Conservation (phyloP, 148 eudicot genomes). For the Rhododendron henanense region DNA sequence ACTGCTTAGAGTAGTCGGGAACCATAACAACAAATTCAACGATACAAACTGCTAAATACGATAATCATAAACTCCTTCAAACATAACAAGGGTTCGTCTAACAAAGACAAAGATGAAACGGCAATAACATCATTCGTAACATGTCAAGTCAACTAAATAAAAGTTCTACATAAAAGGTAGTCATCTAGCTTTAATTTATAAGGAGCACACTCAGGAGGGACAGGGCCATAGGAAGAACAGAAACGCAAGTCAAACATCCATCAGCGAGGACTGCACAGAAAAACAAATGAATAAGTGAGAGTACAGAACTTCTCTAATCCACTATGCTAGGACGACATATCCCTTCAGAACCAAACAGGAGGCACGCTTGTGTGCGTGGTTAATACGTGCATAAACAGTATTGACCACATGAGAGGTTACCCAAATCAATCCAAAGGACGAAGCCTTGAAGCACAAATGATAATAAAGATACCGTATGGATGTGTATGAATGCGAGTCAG, state of each 20-base stretch:
- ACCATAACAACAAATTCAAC: neutral
- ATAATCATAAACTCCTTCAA: neutral
- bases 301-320: neutral
- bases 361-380: neutral
- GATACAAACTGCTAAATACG: neutral
- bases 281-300: neutral
- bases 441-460: constrained; percentile 2
- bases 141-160: constrained; percentile 2
- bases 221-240: neutral
- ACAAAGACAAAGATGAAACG: neutral
- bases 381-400: neutral
- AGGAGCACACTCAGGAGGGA: neutral
- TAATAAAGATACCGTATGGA: neutral
- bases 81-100: neutral
- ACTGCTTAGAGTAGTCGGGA: neutral
- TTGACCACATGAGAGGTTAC: neutral
- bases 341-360: neutral
- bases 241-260: neutral
- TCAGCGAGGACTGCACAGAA: constrained; percentile 33
- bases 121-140: no score
- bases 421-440: neutral
- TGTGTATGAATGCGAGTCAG: neutral
- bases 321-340: neutral
- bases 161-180: neutral
- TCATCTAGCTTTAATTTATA: neutral